Evolutionary conservation across 139 green algal genomes (phyloP), one percentile per base, ranked within the genome.

Genomic region (Coelastrella sp.): DNA sequence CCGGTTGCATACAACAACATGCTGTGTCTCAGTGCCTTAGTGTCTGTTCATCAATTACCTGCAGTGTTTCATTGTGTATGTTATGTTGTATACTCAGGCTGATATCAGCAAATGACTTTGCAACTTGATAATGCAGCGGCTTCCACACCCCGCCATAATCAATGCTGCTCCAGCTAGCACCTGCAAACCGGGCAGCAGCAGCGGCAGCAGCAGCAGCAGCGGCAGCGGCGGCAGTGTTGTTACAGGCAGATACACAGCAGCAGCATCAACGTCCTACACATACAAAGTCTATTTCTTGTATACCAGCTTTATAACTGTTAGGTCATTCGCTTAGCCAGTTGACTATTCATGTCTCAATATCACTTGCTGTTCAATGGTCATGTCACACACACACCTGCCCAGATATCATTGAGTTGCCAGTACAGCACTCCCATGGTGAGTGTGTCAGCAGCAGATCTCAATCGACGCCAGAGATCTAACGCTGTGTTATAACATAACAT

Each of bases 381-480:
- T 32, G 25, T 32, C 59, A 67, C 25, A 67, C 13, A 67, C n/a
- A n/a, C 51, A 82, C 34, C 74, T 37, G 13, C 15, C 92, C 93
- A 96, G 5, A 96, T 87, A 72, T 96, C 92, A 53, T 96, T 96
- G 17, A 96, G 91, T 87, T 96, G 94, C 93, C 92, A 96, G 87
- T 94, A 96, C 34, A 97, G 88, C 50, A 96, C 86, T 0, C 95
- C 95, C 92, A 93, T 94, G 8, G 89, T 96, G 19, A 82, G 72
- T 0, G 87, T 87, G 13, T 67, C 57, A 6, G 91, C 87, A 35
- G 92, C 86, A 17, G 66, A 81, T 37, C 90, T 88, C 41, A 91
- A 64, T n/a, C 91, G 89, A 0, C 93, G 88, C 94, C 94, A 98
- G 5, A 76, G 53, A 27, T 64, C 57, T 4, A 91, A 17, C 27